Evolutionary conservation across 2,329 filamentous ascomycete species (phyloP).

Genomic region (Periconia macrospinosa): DNA sequence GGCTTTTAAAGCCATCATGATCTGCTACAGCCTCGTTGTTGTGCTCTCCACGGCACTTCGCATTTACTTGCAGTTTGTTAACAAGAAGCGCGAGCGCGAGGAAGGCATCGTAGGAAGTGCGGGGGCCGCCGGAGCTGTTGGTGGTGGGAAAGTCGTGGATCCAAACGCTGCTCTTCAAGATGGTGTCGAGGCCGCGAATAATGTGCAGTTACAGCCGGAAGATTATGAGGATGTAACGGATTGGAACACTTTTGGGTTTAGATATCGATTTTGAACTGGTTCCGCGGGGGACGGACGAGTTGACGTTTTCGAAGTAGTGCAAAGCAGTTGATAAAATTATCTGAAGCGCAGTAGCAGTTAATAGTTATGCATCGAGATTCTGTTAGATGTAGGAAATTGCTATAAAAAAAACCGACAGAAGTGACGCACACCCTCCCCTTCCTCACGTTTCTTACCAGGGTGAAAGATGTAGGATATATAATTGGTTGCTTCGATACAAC

Average conservation of each 20-base stretch:
- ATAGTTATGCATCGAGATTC: too few species aligned
- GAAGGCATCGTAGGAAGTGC: slow-evolving; percentile 23
- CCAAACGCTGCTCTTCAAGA: slow-evolving; percentile 4
- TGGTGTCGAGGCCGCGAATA: slow-evolving; percentile 1
- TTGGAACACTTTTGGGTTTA: slow-evolving; percentile 27
- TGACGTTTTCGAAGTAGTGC: too few species aligned
- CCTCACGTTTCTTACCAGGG: too few species aligned
- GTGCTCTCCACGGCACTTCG: slow-evolving; percentile 27
- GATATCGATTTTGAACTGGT: slow-evolving; percentile 26
- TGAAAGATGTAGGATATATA: too few species aligned
- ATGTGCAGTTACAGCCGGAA: slow-evolving; percentile 17
- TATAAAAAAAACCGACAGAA: too few species aligned
- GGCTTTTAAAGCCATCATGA: slow-evolving; percentile 29
- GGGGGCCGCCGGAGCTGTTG: slow-evolving; percentile 19
- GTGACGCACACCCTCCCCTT: too few species aligned
- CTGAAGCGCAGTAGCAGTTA: too few species aligned
- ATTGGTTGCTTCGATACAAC: too few species aligned
- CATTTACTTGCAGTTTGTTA: slow-evolving; percentile 21
- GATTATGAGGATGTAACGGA: slow-evolving; percentile 29
- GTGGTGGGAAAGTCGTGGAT: slow-evolving; percentile 15
- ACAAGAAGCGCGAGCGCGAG: slow-evolving; percentile 20
- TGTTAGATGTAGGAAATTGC: too few species aligned
- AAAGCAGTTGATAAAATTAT: too few species aligned
- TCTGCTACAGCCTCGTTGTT: slow-evolving; percentile 36
- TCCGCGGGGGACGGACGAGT: too few species aligned